phyloP scores from a whole-genome alignment of 345 rosid genomes.

The Hibiscus trionum region DNA sequence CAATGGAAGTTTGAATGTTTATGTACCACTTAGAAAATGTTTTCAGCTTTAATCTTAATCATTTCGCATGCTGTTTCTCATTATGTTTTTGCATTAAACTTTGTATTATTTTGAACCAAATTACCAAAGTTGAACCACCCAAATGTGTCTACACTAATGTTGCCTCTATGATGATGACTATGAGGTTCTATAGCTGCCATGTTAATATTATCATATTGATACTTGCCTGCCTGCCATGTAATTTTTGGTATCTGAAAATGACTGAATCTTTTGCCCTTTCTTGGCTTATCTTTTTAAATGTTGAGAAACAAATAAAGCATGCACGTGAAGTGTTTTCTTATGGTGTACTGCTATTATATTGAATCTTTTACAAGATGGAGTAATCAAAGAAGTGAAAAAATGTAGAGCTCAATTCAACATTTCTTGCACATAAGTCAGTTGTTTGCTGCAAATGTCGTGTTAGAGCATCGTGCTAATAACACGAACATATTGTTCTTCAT shows the following conservation, averaged over 20 bases:
- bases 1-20: not conserved
- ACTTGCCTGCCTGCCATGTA: not conserved
- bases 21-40: not conserved
- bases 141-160: not conserved
- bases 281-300: not conserved
- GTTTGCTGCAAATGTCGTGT: not conserved
- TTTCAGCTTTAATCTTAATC: not conserved
- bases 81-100: not conserved
- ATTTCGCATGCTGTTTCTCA: not conserved
- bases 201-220: not conserved
- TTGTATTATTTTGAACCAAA: not conserved
- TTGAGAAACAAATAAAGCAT: not conserved
- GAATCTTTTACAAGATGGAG: not conserved
- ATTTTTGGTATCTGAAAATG: not conserved
- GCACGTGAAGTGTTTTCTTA: not conserved
- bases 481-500: too few relatives aligned
- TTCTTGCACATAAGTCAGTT: not conserved
- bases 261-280: not conserved
- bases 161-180: not conserved
- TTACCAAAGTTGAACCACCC: not conserved
- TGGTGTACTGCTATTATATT: not conserved
- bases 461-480: too few relatives aligned
- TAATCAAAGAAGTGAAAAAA: not conserved
- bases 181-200: not conserved
- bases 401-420: not conserved